A percentile compares a stretch with the other conserved stretches of the same genome.
Evolutionary conservation across 805 yeast genomes (phyloP).

Genomic region (Komagataella pastoris): DNA sequence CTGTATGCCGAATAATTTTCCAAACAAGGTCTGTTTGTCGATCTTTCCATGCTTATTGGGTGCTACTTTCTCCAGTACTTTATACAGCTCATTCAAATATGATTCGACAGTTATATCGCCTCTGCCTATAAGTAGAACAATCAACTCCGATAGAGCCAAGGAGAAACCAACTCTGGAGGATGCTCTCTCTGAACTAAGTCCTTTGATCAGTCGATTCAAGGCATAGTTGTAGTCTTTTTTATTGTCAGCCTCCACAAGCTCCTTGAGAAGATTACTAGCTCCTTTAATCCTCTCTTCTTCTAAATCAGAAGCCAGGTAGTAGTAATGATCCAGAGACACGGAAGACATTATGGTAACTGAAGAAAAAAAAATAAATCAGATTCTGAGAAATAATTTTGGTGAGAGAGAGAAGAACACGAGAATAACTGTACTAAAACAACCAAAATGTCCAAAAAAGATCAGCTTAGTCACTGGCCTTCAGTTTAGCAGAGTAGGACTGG

Average conservation of each 20-base stretch:
- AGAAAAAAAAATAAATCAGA: neutral
- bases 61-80: slow-evolving; percentile 23
- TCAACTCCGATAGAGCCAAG: slow-evolving; percentile 67
- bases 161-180: slow-evolving; percentile 83
- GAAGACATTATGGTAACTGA: neutral
- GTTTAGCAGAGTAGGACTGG: neutral
- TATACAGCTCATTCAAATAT: slow-evolving; percentile 20
- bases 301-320: slow-evolving; percentile 62
- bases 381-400: neutral
- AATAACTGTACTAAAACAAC: neutral
- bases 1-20: slow-evolving; percentile 76
- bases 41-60: slow-evolving; percentile 60
- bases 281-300: slow-evolving; percentile 61
- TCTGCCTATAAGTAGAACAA: slow-evolving; percentile 19
- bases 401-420: neutral
- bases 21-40: slow-evolving; percentile 69
- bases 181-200: slow-evolving; percentile 71
- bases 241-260: slow-evolving; percentile 29
- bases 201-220: slow-evolving; percentile 62
- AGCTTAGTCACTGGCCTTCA: neutral
- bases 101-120: slow-evolving; percentile 22
- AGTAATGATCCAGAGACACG: slow-evolving; percentile 66
- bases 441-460: neutral
- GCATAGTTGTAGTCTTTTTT: slow-evolving; percentile 73
- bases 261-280: slow-evolving; percentile 52